These are phyloP conservation scores for Nakazawaea populi DNA, from an alignment of 805 yeast species.

Conservation along the genomic window DNA sequence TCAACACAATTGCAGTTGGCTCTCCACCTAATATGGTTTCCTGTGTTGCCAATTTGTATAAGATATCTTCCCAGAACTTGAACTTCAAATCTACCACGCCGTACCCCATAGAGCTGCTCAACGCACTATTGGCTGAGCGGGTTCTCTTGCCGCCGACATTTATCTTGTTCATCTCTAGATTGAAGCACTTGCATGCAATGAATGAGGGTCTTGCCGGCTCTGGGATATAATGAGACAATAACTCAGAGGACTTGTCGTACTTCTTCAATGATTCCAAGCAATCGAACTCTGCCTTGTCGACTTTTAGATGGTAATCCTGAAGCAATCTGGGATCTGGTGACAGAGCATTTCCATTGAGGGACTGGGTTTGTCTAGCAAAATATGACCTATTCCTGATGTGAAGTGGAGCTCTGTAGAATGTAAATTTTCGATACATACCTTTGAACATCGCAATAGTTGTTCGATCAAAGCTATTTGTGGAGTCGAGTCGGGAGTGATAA, in stretches of 20 bases:
- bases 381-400: neutral
- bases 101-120: constrained; percentile 19
- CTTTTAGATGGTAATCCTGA: constrained; percentile 24
- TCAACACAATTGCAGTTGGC: constrained; percentile 57
- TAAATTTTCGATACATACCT: neutral
- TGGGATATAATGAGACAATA: constrained; percentile 68
- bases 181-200: constrained; percentile 60
- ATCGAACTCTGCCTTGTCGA: constrained; percentile 33
- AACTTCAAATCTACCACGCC: constrained; percentile 49
- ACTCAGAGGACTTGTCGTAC: constrained; percentile 56
- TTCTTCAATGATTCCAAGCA: constrained; percentile 38
- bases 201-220: constrained; percentile 54
- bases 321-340: constrained; percentile 15
- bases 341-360: neutral
- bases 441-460: neutral
- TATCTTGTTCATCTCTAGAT: constrained; percentile 55
- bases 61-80: constrained; percentile 67
- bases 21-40: constrained; percentile 37
- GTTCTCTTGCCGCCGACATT: constrained; percentile 22
- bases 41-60: constrained; percentile 38
- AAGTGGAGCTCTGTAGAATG: neutral
- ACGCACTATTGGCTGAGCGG: constrained; percentile 26
- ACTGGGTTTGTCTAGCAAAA: neutral
- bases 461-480: no score
- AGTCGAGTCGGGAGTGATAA: no score